Conservation (phyloP, 768 basidiomycete genomes). For the Hericium erinaceus region DNA sequence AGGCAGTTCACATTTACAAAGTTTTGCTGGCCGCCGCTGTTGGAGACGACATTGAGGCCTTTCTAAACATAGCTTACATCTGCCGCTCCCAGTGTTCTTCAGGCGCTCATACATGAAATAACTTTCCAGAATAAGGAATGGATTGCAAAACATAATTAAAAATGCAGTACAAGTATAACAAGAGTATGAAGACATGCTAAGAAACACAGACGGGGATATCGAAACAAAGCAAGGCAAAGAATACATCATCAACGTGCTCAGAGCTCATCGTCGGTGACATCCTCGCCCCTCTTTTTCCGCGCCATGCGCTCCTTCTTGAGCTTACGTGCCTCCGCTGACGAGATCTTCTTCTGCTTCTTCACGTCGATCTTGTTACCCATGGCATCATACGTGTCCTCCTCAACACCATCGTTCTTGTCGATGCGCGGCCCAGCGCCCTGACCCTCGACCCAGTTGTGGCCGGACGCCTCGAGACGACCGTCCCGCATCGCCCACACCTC, state of each 20-base stretch:
- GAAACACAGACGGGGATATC: neutral
- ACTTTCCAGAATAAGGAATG: neutral
- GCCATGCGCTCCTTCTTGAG: conserved; percentile 96
- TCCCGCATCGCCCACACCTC: conserved; percentile 99
- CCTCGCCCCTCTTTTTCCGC: conserved; percentile 80
- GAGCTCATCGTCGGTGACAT: conserved; percentile 46
- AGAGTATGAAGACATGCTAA: conserved; percentile 3
- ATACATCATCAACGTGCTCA: conserved; percentile 13
- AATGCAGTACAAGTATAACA: conserved; percentile 4
- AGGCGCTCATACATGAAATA: neutral
- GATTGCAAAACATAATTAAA: conserved; percentile 1
- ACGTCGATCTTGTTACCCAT: conserved; percentile 94
- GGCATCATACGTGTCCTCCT: conserved; percentile 88
- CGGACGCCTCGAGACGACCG: conserved; percentile 91
- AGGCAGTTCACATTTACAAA: too few species aligned
- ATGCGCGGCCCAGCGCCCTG: conserved; percentile 93
- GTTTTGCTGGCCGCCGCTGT: too few species aligned
- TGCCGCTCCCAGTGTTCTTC: too few species aligned
- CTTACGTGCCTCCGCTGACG: conserved; percentile 78
- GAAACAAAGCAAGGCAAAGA: conserved; percentile 1
- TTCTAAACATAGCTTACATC: too few species aligned
- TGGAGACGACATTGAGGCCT: too few species aligned
- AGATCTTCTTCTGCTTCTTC: conserved; percentile 83
- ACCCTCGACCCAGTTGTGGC: conserved; percentile 99
- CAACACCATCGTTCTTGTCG: conserved; percentile 87